Conservation (phyloP, 225 moss, liverwort and hornwort genomes). For the Pseudisothecium myosuroides region DNA sequence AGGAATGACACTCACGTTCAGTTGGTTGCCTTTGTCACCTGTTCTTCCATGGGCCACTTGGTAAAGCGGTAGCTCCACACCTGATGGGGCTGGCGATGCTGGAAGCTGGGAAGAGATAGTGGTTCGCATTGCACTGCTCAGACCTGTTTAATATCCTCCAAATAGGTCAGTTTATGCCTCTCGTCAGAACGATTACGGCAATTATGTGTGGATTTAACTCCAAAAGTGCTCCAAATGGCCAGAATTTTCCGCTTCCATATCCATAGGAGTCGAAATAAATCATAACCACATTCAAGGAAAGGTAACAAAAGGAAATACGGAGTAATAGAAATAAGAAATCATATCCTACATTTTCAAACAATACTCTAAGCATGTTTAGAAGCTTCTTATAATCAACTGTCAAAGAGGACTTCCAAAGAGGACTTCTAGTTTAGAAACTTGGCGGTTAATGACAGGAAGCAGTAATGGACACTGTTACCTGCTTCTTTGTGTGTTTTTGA, state of each 20-base stretch:
- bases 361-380: background rate
- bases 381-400: background rate
- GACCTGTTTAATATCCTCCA: background rate
- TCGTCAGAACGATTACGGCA: background rate
- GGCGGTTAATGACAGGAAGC: background rate
- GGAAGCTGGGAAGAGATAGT: background rate
- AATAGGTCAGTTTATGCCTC: background rate
- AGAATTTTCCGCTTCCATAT: background rate
- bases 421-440: background rate
- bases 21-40: constrained; percentile 72
- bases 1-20: constrained; percentile 68
- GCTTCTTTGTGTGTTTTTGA: background rate
- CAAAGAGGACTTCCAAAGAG: background rate
- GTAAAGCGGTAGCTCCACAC: constrained; percentile 51
- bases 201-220: too few relatives aligned
- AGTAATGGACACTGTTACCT: background rate
- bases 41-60: constrained; percentile 70
- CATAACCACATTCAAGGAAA: background rate
- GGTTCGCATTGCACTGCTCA: background rate
- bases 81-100: constrained; percentile 40
- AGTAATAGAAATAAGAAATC: background rate
- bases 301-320: background rate
- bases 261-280: background rate
- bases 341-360: background rate
- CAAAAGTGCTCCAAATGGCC: background rate